Conservation (phyloP, 108 stramenopile species). For the Hondaea fermentalgiana region DNA sequence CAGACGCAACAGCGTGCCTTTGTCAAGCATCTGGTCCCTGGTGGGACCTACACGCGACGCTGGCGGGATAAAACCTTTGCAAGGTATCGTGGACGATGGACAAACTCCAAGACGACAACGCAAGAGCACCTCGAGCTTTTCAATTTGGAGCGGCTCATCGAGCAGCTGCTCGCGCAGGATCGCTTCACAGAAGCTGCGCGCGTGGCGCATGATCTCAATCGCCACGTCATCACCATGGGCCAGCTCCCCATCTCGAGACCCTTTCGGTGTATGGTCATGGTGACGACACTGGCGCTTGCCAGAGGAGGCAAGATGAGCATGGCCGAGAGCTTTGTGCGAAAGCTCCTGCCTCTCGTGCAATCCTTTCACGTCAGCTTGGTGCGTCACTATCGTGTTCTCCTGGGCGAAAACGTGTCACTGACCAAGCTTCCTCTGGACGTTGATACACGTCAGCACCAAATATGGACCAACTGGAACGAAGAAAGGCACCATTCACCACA, state of each 20-base stretch:
- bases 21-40: too few species aligned
- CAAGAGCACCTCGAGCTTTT: not conserved
- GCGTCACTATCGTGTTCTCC: not conserved
- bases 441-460: not conserved
- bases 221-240: not conserved
- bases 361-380: not conserved
- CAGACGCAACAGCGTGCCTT: too few species aligned
- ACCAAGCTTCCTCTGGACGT: not conserved
- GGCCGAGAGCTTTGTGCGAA: not conserved
- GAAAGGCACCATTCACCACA: not conserved
- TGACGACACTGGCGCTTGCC: not conserved
- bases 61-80: not conserved
- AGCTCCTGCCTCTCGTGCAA: not conserved
- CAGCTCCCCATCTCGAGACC: not conserved
- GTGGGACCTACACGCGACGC: not conserved
- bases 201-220: not conserved
- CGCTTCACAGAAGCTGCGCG: not conserved
- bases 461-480: not conserved
- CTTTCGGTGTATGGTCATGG: not conserved
- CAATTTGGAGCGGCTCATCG: not conserved
- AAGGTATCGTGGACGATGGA: not conserved
- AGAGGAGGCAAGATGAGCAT: not conserved
- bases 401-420: not conserved
- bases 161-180: not conserved
- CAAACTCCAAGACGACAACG: not conserved